A percentile compares a stretch with the other conserved stretches of the same genome.
Conservation (phyloP, 164 flowering plant genomes). For the Tinospora cordifolia region DNA sequence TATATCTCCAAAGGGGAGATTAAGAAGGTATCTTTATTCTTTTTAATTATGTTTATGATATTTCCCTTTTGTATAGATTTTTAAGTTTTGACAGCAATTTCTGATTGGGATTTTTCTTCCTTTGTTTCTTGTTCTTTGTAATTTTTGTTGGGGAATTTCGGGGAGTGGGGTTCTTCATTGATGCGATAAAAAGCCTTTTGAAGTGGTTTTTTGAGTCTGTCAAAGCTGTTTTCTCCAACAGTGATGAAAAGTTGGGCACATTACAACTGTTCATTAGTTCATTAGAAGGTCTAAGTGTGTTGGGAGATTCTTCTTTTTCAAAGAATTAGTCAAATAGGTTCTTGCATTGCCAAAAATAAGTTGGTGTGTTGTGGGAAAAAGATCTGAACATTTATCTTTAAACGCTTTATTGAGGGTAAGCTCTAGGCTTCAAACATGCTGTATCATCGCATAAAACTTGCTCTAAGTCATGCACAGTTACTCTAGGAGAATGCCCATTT, state of each 20-base stretch:
- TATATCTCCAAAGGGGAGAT: constrained; percentile 63
- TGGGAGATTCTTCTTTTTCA: no score
- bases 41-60: no score
- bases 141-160: no score
- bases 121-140: not conserved
- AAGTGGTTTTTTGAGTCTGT: constrained; percentile 74
- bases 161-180: constrained; percentile 47
- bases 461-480: no score
- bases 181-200: constrained; percentile 75
- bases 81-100: not conserved
- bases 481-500: no score
- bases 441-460: not conserved
- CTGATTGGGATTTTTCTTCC: not conserved
- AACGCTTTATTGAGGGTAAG: not conserved
- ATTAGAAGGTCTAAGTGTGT: not conserved
- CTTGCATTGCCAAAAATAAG: not conserved
- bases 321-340: no score
- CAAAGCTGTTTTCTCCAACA: constrained; percentile 45
- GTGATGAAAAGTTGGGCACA: constrained; percentile 36
- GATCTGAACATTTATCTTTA: no score
- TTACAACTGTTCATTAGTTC: not conserved
- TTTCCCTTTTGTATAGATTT: not conserved
- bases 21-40: constrained; percentile 42
- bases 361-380: no score
- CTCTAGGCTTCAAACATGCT: not conserved